Evolutionary conservation across 1,284 basidiomycete genomes (phyloP).

Genomic region (Rhodotorula sp.): DNA sequence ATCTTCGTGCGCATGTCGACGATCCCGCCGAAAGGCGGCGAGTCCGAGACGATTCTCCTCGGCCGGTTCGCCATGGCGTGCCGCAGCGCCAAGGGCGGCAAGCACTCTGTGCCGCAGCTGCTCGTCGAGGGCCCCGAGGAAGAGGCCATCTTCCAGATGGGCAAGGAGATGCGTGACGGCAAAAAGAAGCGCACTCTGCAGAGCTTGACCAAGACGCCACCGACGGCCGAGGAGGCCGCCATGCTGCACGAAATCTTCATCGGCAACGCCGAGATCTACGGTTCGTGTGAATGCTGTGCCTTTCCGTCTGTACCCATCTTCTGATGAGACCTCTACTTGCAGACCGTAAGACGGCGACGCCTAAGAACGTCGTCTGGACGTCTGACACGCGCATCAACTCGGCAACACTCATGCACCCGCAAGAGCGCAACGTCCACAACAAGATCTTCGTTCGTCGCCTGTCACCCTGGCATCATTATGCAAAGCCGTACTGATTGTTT

Average conservation of each 20-base stretch:
- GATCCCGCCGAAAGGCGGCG: slow-evolving; percentile 39
- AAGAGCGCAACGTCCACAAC: slow-evolving; percentile 40
- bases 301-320: background rate
- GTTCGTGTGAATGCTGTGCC: background rate
- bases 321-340: background rate
- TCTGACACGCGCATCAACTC: slow-evolving; percentile 41
- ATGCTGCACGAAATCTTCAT: slow-evolving; percentile 49
- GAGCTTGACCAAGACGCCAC: slow-evolving; percentile 45
- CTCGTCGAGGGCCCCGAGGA: slow-evolving; percentile 46
- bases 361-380: slow-evolving; percentile 43
- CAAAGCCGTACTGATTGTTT: background rate
- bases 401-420: slow-evolving; percentile 47
- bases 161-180: slow-evolving; percentile 42
- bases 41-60: slow-evolving; percentile 47
- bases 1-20: slow-evolving; percentile 51
- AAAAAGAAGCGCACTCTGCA: slow-evolving; percentile 26
- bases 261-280: slow-evolving; percentile 24
- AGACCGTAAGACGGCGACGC: slow-evolving; percentile 34
- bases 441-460: slow-evolving; percentile 17
- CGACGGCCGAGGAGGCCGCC: slow-evolving; percentile 49
- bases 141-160: slow-evolving; percentile 47
- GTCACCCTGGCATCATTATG: background rate
- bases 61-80: slow-evolving; percentile 53
- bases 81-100: slow-evolving; percentile 43
- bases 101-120: slow-evolving; percentile 46